A percentile compares a stretch with the other conserved stretches of the same genome.
Evolutionary conservation across 1,284 basidiomycete species (phyloP).

Genomic region (Ganoderma multipileum): DNA sequence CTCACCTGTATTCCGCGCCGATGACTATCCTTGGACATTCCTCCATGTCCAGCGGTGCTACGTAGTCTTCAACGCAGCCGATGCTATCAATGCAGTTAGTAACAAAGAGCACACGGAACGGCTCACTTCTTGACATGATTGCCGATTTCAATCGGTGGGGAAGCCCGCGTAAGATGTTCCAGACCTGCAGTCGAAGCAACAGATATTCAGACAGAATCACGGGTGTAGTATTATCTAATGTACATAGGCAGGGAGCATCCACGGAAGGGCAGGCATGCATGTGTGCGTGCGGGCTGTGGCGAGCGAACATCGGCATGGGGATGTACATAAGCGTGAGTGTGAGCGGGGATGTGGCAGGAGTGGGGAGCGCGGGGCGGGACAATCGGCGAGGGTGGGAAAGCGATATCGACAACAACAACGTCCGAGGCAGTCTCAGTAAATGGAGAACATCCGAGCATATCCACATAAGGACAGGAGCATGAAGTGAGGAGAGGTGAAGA

Average conservation of each 20-base stretch:
- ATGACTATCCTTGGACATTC: not conserved
- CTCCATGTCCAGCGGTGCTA: not conserved
- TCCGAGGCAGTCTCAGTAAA: not conserved
- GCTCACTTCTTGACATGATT: not conserved
- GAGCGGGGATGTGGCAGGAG: conserved; percentile 8
- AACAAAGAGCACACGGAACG: not conserved
- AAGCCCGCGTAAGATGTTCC: not conserved
- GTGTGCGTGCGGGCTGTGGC: not conserved
- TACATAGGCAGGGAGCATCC: conserved; percentile 6
- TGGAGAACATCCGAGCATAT: not conserved
- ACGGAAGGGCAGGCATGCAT: not conserved
- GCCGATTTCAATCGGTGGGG: not conserved
- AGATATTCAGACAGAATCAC: not conserved
- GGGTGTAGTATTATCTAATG: conserved; percentile 1
- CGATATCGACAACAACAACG: conserved; percentile 18
- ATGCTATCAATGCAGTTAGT: not conserved
- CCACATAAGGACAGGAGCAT: not conserved
- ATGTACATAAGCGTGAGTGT: not conserved
- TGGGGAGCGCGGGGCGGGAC: not conserved
- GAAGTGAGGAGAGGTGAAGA: not conserved
- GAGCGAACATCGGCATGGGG: not conserved
- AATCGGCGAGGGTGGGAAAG: conserved; percentile 1
- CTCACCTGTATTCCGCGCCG: not conserved
- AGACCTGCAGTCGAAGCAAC: conserved; percentile 1
- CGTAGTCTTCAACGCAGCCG: not conserved